phyloP scores from a whole-genome alignment of 352 stramenopile genomes.

The Blastocystis sp. region DNA sequence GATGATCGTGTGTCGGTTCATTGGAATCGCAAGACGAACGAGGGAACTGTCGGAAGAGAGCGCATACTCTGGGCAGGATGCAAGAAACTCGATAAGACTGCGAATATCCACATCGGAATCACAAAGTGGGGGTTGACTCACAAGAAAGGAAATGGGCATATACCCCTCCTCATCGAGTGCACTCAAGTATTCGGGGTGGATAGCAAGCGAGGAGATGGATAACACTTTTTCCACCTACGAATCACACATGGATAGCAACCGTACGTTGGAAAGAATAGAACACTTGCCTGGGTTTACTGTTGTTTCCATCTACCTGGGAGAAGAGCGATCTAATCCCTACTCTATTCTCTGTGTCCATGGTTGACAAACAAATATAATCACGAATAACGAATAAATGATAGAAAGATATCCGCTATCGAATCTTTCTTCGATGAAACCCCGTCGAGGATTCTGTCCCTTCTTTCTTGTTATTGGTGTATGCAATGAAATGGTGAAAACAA shows the following conservation, averaged over 20 bases:
- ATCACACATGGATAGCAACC: not conserved
- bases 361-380: too few relatives aligned
- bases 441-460: too few relatives aligned
- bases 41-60: not conserved
- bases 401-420: too few relatives aligned
- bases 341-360: too few relatives aligned
- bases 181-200: not conserved
- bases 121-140: not conserved
- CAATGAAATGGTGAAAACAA: too few relatives aligned
- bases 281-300: not conserved
- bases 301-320: too few relatives aligned
- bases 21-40: constrained; percentile 32
- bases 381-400: not conserved
- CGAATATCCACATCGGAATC: not conserved
- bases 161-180: constrained; percentile 27
- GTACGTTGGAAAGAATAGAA: not conserved
- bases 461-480: too few relatives aligned
- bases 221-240: constrained; percentile 27
- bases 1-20: constrained; percentile 58
- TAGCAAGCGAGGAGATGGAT: not conserved
- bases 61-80: not conserved
- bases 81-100: not conserved
- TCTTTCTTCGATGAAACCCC: constrained; percentile 19
- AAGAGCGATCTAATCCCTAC: too few relatives aligned
- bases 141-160: not conserved